Percentiles rank a stretch among this genome's conserved stretches.
Evolutionary conservation across 495 filamentous ascomycete species (phyloP).

Genomic region (Mytilinidion resinicola): DNA sequence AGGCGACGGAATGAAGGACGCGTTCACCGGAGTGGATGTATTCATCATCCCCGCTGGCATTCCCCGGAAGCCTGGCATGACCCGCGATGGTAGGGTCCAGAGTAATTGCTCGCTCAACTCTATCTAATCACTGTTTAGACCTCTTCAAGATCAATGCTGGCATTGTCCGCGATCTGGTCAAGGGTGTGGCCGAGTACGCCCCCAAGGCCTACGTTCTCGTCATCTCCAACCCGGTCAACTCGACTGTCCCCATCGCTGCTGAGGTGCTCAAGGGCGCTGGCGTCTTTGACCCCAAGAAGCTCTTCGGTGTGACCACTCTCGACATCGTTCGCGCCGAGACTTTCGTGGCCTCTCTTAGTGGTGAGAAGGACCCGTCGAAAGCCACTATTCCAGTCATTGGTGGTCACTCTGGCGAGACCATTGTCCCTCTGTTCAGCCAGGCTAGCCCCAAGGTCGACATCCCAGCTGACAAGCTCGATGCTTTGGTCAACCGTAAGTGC

Average conservation of each 20-base stretch:
- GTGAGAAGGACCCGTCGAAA: slow-evolving; percentile 73
- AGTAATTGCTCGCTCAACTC: background rate
- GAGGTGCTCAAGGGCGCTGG: slow-evolving; percentile 89
- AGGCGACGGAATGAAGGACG: slow-evolving; percentile 81
- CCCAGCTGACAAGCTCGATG: slow-evolving; percentile 78
- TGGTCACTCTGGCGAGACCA: slow-evolving; percentile 95
- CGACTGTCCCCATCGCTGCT: slow-evolving; percentile 93
- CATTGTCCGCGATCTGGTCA: slow-evolving; percentile 65
- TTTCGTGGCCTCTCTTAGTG: slow-evolving; percentile 80
- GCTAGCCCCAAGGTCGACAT: slow-evolving; percentile 71
- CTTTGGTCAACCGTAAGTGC: slow-evolving; percentile 71
- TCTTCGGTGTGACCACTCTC: slow-evolving; percentile 97
- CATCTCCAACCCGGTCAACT: slow-evolving; percentile 99
- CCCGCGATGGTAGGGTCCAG: background rate
- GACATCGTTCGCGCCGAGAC: slow-evolving; percentile 98
- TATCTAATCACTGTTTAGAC: slow-evolving; percentile 41
- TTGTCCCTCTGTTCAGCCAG: slow-evolving; percentile 95
- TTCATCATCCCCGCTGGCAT: slow-evolving; percentile 97
- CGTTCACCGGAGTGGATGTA: slow-evolving; percentile 86
- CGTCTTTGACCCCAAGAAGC: slow-evolving; percentile 86
- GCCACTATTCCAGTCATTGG: slow-evolving; percentile 87
- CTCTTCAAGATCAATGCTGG: slow-evolving; percentile 98
- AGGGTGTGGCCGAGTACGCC: slow-evolving; percentile 68
- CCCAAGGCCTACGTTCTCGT: slow-evolving; percentile 91
- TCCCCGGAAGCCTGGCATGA: slow-evolving; percentile 62